phyloP scores from a whole-genome alignment of 495 filamentous ascomycete species.

The Penicillium paradoxum region DNA sequence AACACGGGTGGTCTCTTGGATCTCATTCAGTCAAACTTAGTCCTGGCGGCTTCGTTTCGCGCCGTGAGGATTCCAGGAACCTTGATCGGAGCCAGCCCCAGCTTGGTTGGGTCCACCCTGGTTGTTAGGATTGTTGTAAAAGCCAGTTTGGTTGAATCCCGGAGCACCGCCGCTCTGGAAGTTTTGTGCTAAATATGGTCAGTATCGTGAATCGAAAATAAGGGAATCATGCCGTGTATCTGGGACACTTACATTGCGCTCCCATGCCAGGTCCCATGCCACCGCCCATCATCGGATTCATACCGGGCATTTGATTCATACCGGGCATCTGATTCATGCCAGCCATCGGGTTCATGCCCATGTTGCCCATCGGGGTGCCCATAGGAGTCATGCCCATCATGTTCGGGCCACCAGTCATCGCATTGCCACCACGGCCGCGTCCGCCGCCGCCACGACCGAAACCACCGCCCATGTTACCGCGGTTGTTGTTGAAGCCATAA shows the following conservation, averaged over 20 bases:
- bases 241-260: slow-evolving; percentile 48
- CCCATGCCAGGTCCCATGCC: slow-evolving; percentile 45
- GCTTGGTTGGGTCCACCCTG: slow-evolving; percentile 58
- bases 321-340: slow-evolving; percentile 42
- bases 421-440: slow-evolving; percentile 57
- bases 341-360: slow-evolving; percentile 52
- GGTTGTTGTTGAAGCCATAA: slow-evolving; percentile 54
- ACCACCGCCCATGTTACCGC: slow-evolving; percentile 55
- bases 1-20: background rate
- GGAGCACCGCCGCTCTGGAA: slow-evolving; percentile 57
- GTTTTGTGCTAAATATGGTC: slow-evolving; percentile 29
- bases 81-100: slow-evolving; percentile 38
- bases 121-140: slow-evolving; percentile 34
- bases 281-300: slow-evolving; percentile 21
- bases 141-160: slow-evolving; percentile 61
- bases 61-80: slow-evolving; percentile 78
- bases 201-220: background rate
- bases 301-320: background rate
- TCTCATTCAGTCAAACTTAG: slow-evolving; percentile 21
- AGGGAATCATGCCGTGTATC: background rate
- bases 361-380: slow-evolving; percentile 48
- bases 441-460: slow-evolving; percentile 62
- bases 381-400: slow-evolving; percentile 52
- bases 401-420: slow-evolving; percentile 43
- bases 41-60: slow-evolving; percentile 72